Conservation (phyloP, 1,139 yeast genomes). For the Candida sanyaensis region DNA sequence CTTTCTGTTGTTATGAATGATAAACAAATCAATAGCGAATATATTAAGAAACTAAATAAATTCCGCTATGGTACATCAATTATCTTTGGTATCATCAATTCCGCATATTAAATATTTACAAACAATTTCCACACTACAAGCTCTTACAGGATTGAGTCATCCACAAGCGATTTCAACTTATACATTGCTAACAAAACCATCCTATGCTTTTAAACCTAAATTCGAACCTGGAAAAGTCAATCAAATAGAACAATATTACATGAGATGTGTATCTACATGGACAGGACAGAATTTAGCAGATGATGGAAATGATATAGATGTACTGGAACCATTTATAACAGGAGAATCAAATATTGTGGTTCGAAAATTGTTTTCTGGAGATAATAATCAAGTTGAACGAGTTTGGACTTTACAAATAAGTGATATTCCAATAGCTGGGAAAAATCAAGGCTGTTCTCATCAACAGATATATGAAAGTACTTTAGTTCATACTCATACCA, state of each 20-base stretch:
- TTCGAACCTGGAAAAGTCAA: slow-evolving; percentile 53
- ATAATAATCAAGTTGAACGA: slow-evolving; percentile 30
- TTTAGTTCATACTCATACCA: slow-evolving; percentile 48
- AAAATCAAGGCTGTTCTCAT: slow-evolving; percentile 56
- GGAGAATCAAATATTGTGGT: slow-evolving; percentile 20
- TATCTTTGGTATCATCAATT: slow-evolving; percentile 41
- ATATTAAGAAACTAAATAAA: background rate
- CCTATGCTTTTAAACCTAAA: slow-evolving; percentile 45
- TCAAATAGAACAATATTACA: slow-evolving; percentile 49
- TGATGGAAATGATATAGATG: slow-evolving; percentile 29
- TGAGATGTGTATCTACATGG: slow-evolving; percentile 50
- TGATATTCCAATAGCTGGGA: slow-evolving; percentile 90
- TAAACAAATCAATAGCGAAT: too few relatives aligned
- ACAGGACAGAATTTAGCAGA: slow-evolving; percentile 24
- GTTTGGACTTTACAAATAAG: slow-evolving; percentile 69
- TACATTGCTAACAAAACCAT: slow-evolving; percentile 46
- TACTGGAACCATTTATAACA: slow-evolving; percentile 28
- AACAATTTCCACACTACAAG: slow-evolving; percentile 46
- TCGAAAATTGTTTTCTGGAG: slow-evolving; percentile 32
- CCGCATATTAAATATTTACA: slow-evolving; percentile 45
- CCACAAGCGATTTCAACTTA: slow-evolving; percentile 47
- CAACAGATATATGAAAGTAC: slow-evolving; percentile 75
- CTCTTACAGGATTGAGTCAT: slow-evolving; percentile 41
- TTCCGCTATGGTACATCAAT: slow-evolving; percentile 43
- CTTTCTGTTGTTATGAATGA: background rate